phyloP scores from a whole-genome alignment of 164 flowering plant genomes.

The Vitis riparia region DNA sequence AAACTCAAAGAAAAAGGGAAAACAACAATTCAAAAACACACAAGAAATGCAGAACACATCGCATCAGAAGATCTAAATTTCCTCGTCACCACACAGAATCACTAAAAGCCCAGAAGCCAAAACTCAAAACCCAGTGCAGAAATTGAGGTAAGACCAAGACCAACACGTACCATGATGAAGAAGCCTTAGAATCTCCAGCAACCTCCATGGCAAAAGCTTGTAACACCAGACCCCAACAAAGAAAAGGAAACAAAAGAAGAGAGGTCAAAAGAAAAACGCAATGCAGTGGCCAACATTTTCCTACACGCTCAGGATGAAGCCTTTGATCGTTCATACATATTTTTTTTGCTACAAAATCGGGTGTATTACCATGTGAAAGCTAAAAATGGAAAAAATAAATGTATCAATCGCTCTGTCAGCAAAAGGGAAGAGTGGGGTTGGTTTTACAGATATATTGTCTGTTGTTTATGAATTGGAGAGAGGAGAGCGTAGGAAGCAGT shows the following conservation, averaged over 20 bases:
- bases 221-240: not conserved
- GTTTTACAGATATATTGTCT: too few species aligned
- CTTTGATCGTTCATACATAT: too few species aligned
- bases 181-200: not conserved
- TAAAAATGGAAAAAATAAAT: too few species aligned
- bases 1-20: not conserved
- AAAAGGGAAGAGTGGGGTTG: too few species aligned
- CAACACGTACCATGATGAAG: constrained; percentile 11
- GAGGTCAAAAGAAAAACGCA: not conserved
- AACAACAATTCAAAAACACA: not conserved
- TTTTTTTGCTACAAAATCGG: not conserved
- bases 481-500: not conserved
- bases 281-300: not conserved
- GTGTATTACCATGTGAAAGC: not conserved
- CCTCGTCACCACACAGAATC: not conserved
- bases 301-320: too few species aligned
- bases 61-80: not conserved
- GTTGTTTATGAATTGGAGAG: too few species aligned
- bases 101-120: not conserved
- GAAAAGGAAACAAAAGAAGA: not conserved
- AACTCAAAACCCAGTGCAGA: not conserved
- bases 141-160: constrained; percentile 1
- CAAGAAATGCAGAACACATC: not conserved
- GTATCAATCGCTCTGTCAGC: too few species aligned
- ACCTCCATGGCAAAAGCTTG: constrained; percentile 10